A percentile compares a stretch with the other conserved stretches of the same genome.
Conservation (phyloP, 768 basidiomycete genomes). For the Amanita thiersii region DNA sequence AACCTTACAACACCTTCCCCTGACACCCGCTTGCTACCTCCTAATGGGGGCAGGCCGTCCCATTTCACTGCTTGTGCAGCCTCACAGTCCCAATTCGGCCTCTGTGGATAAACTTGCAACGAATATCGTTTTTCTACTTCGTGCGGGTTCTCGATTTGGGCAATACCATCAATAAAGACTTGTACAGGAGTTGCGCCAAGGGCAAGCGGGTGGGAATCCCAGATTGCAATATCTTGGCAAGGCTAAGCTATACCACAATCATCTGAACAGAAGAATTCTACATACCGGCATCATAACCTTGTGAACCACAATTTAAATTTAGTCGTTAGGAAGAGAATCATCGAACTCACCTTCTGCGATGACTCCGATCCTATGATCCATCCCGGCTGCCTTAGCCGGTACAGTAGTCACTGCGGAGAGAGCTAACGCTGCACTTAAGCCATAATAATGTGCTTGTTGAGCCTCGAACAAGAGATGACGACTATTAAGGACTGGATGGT, state of each 20-base stretch:
- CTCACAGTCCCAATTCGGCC: conserved; percentile 57
- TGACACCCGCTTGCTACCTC: conserved; percentile 29
- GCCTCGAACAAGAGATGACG: conserved; percentile 67
- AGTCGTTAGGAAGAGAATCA: background rate
- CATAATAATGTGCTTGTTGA: conserved; percentile 60
- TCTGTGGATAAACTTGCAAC: conserved; percentile 43
- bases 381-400: conserved; percentile 55
- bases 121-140: conserved; percentile 32
- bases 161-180: conserved; percentile 79
- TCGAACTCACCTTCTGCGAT: conserved; percentile 37
- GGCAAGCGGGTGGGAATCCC: conserved; percentile 72
- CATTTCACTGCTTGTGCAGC: conserved; percentile 46
- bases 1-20: conserved; percentile 41
- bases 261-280: conserved; percentile 2
- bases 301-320: conserved; percentile 3
- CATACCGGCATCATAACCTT: conserved; percentile 63
- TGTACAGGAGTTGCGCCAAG: conserved; percentile 77
- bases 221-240: conserved; percentile 40
- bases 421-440: conserved; percentile 48
- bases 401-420: conserved; percentile 56
- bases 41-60: conserved; percentile 64
- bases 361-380: conserved; percentile 62
- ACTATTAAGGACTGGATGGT: conserved; percentile 52
- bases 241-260: background rate
- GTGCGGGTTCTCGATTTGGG: conserved; percentile 39